phyloP scores from a whole-genome alignment of 768 basidiomycete species.

The Clavaria fumosa region DNA sequence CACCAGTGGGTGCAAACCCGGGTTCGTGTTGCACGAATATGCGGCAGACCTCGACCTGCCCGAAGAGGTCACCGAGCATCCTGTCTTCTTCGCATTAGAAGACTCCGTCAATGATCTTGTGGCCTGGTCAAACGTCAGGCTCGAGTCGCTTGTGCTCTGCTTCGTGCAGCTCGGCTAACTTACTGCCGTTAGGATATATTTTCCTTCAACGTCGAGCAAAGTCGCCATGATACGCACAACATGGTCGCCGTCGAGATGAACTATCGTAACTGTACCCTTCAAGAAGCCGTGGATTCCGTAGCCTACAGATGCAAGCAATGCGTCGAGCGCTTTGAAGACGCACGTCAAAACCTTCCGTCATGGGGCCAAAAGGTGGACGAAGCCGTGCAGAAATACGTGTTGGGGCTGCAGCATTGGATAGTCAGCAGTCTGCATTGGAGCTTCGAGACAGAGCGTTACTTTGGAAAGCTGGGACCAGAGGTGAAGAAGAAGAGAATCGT shows the following conservation, averaged over 20 bases:
- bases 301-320: constrained; percentile 17
- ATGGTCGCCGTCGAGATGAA: constrained; percentile 27
- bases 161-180: background rate
- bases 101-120: constrained; percentile 37
- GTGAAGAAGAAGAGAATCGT: constrained; percentile 17
- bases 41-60: constrained; percentile 35
- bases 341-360: constrained; percentile 18
- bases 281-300: constrained; percentile 25
- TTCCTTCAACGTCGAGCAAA: constrained; percentile 26
- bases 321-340: constrained; percentile 18
- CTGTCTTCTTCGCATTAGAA: constrained; percentile 28
- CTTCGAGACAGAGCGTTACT: constrained; percentile 28
- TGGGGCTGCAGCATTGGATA: constrained; percentile 26
- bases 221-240: constrained; percentile 27
- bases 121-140: constrained; percentile 34
- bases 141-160: constrained; percentile 6
- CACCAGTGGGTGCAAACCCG: constrained; percentile 36
- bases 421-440: constrained; percentile 22
- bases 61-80: constrained; percentile 37
- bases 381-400: constrained; percentile 20
- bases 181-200: constrained; percentile 21
- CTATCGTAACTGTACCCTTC: constrained; percentile 18
- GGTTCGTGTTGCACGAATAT: constrained; percentile 38
- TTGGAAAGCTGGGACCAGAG: constrained; percentile 15
- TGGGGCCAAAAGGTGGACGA: constrained; percentile 21